Evolutionary conservation across 2,329 filamentous ascomycete species (phyloP).

Genomic region (Immersiporthe knoxdaviesiana): DNA sequence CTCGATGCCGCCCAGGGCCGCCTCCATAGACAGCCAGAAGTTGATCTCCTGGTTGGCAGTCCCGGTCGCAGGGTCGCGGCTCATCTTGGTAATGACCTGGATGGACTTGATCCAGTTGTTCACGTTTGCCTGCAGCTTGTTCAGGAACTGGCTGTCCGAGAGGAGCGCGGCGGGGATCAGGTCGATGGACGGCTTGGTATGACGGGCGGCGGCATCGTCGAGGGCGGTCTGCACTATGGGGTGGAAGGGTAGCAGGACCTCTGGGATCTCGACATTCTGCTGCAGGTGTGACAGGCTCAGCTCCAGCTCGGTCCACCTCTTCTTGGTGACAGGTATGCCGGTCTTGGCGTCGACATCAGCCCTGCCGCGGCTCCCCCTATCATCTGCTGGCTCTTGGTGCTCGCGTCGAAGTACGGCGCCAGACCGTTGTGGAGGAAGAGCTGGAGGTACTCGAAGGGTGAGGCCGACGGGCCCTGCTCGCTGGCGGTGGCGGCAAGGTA

Average conservation of each 20-base stretch:
- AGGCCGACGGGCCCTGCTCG: constrained; percentile 73
- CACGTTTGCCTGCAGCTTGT: constrained; percentile 88
- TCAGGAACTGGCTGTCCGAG: constrained; percentile 88
- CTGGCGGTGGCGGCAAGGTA: constrained; percentile 67
- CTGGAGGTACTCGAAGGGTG: constrained; percentile 90
- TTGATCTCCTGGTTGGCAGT: constrained; percentile 98
- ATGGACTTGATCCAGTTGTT: constrained; percentile 99
- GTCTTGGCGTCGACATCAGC: constrained; percentile 89
- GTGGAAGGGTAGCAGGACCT: constrained; percentile 84
- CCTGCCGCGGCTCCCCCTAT: constrained; percentile 68
- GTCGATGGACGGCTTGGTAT: constrained; percentile 74
- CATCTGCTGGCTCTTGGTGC: constrained; percentile 79
- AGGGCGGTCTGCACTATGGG: constrained; percentile 85
- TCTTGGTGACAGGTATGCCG: constrained; percentile 95
- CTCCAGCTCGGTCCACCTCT: constrained; percentile 93
- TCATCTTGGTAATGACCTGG: constrained; percentile 92
- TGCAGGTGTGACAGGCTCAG: constrained; percentile 88
- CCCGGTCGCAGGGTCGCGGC: constrained; percentile 73
- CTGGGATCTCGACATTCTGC: constrained; percentile 97
- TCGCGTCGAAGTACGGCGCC: constrained; percentile 96
- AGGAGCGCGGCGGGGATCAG: constrained; percentile 76
- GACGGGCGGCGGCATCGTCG: constrained; percentile 71
- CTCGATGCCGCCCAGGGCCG: constrained; percentile 88
- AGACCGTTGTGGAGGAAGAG: constrained; percentile 89
- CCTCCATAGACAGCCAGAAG: constrained; percentile 98